Conservation (phyloP, 306 rosid genomes). For the Amphicarpaea edgeworthii region DNA sequence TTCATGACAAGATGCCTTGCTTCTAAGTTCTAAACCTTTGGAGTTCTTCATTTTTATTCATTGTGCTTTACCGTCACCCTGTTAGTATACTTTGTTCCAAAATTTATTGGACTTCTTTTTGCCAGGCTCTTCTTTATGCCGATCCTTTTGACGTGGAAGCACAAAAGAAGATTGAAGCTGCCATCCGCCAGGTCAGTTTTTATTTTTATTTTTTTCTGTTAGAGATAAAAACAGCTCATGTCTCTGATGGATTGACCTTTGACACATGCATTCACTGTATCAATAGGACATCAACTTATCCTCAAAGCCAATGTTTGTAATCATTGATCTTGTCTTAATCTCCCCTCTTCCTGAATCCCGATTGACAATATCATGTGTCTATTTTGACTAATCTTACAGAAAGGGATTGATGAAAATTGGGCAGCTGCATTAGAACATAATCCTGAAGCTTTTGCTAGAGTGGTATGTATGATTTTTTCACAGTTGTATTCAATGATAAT, state of each 20-base stretch:
- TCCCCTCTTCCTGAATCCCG: not conserved
- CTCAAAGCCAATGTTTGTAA: not conserved
- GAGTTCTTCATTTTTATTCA: slow-evolving; percentile 8
- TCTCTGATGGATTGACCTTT: not conserved
- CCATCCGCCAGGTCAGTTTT: slow-evolving; percentile 82
- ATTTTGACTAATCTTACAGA: slow-evolving; percentile 59
- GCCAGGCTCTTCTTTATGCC: slow-evolving; percentile 90
- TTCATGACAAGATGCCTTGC: slow-evolving; percentile 25
- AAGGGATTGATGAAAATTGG: slow-evolving; percentile 99
- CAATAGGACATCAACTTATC: not conserved
- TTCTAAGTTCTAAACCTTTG: slow-evolving; percentile 27
- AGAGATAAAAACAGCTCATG: not conserved
- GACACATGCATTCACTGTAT: not conserved
- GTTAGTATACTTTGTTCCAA: slow-evolving; percentile 7
- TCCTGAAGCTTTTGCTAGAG: slow-evolving; percentile 98
- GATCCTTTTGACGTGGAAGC: slow-evolving; percentile 99
- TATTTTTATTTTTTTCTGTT: not conserved
- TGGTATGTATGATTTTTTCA: slow-evolving; percentile 64
- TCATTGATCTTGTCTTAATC: not conserved
- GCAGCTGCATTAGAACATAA: slow-evolving; percentile 95
- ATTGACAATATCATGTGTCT: slow-evolving; percentile 10
- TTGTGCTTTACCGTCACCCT: not conserved
- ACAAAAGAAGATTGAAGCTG: slow-evolving; percentile 97
- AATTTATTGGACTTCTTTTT: slow-evolving; percentile 31
- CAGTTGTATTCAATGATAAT: slow-evolving; percentile 6